Evolutionary conservation across 176 grass and related monocot genomes (phyloP).

Genomic region (Aegilops umbellulata): DNA sequence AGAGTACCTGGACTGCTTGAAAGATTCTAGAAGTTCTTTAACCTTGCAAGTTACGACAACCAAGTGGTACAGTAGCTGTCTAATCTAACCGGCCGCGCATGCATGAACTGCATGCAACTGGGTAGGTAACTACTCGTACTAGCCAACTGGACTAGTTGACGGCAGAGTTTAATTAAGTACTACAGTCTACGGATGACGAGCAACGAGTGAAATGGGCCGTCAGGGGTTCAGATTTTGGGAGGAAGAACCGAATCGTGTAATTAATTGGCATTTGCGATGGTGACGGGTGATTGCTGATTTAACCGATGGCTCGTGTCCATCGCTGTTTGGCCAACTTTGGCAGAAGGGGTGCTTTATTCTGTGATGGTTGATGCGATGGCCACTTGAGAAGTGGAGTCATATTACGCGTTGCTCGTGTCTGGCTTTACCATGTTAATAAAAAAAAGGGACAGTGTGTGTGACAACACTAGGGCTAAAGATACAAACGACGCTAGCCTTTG

Average conservation of each 20-base stretch:
- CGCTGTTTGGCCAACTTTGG: slow-evolving; percentile 24
- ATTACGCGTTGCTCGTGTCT: background rate
- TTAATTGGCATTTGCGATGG: background rate
- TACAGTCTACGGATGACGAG: background rate
- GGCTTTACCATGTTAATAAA: background rate
- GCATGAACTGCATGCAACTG: background rate
- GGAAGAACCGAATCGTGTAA: background rate
- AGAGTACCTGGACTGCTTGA: background rate
- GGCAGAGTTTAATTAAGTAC: background rate
- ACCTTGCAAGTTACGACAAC: background rate
- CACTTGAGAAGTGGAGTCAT: background rate
- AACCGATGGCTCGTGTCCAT: background rate
- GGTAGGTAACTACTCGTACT: background rate
- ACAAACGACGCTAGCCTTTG: too few relatives aligned
- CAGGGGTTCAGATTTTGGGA: background rate
- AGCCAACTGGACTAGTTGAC: background rate
- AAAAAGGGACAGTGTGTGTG: too few relatives aligned
- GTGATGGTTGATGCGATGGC: background rate
- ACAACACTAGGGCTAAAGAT: too few relatives aligned
- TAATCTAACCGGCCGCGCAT: background rate
- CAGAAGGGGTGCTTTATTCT: background rate
- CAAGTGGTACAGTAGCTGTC: background rate
- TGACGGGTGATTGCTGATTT: slow-evolving; percentile 12
- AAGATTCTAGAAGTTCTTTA: background rate
- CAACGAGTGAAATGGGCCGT: background rate